These are phyloP conservation scores for Aureobasidium sp. DNA, from an alignment of 2,329 filamentous ascomycete genomes.

Conservation along the genomic window DNA sequence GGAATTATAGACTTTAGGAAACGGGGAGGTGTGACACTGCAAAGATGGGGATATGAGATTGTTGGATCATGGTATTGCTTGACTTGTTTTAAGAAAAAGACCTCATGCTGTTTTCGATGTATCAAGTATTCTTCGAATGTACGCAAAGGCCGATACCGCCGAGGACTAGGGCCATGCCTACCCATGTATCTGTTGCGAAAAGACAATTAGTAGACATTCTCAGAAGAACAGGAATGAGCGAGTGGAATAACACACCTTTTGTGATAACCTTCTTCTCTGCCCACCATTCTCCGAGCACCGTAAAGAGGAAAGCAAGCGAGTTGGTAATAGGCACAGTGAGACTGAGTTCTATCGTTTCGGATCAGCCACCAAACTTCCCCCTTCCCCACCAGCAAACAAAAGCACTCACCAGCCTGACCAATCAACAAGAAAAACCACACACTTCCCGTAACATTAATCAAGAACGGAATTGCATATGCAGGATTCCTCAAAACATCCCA, in stretches of 20 bases:
- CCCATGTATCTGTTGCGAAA: conserved; percentile 58
- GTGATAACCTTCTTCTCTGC: conserved; percentile 87
- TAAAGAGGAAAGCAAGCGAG: conserved; percentile 91
- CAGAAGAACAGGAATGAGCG: not conserved
- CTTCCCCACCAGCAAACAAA: conserved; percentile 17
- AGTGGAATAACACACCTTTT: conserved; percentile 47
- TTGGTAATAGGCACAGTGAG: conserved; percentile 93
- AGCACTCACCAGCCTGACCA: conserved; percentile 69
- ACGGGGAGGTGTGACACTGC: no score
- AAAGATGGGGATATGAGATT: no score
- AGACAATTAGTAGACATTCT: not conserved
- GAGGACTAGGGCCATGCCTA: conserved; percentile 73
- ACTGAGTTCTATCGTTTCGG: conserved; percentile 60
- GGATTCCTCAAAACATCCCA: conserved; percentile 72
- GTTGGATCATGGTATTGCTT: no score
- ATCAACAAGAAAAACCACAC: conserved; percentile 96
- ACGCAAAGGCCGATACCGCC: conserved; percentile 79
- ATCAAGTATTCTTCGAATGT: conserved; percentile 39
- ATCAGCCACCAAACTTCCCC: no score
- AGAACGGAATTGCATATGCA: conserved; percentile 72
- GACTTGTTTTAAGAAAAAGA: no score
- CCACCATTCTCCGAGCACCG: conserved; percentile 89
- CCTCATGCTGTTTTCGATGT: no score
- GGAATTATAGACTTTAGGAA: no score
- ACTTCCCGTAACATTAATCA: conserved; percentile 85